Base-by-base conservation (phyloP, 2,329 filamentous ascomycete species). In the Macrophomina tecta region DNA sequence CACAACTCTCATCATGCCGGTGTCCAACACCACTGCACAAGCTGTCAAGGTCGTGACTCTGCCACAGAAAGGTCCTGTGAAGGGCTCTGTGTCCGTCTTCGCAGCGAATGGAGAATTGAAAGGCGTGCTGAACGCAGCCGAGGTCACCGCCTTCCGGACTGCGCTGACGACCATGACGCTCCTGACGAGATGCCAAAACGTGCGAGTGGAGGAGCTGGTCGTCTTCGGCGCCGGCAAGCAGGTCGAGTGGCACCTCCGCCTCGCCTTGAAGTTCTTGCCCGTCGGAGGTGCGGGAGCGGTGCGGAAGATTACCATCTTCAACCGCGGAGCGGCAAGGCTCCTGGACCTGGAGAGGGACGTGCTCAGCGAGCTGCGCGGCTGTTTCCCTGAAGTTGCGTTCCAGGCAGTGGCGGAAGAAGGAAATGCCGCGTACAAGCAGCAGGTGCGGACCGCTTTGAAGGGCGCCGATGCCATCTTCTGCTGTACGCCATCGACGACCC, bases 71-170 rank as follows among this genome's bases (percentile, higher is more conserved):
- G 51, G 51, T 0, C 30, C 51, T 3, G 85, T 90, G 14, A 88
- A 86, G 2, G 90, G 91, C 18, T 87, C 90, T 7, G 83, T 94
- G 61, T 91, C 90, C 34, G 81, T 94, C 7, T 74, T 72, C 64
- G 68, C 71, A 16, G 55, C 67, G 2, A 23, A 45, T 2, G 91
- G 91, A 49, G 78, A 82, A 11, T 85, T 91, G 0, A 78, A 87
- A 5, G 92, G 90, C 4, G 84, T 94, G 66, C 80, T 95, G 45
- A 90, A 92, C 72, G 91, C 91, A 16, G 86, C 86, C 68, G 89
- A 91, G 53, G 80, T 94, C 38, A 95, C 92, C 0, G 91, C 90
- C 3, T 95, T 94, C 78, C 88, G 92, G 68, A 95, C 92, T 0
- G 90, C 91, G 0, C 82, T 94, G 11, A 88, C 88, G 1, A 90